Percentiles rank a stretch among this genome's conserved stretches.
These are phyloP conservation scores for Taxillus chinensis DNA, from an alignment of 164 flowering plant genomes.

Conservation along the genomic window DNA sequence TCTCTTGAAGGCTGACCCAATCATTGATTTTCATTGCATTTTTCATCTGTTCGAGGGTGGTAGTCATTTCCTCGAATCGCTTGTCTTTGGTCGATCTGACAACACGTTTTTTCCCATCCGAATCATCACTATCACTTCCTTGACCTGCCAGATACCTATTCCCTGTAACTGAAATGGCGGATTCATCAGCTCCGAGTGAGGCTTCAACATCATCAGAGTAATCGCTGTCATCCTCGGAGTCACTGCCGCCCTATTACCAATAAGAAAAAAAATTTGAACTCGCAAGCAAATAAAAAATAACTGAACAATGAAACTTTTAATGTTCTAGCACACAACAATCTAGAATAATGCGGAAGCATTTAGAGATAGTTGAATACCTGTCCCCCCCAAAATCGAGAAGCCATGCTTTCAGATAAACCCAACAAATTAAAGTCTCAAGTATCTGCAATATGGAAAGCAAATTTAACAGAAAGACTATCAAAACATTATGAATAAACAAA, in stretches of 20 bases:
- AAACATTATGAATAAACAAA: too few relatives aligned
- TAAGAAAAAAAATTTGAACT: not conserved
- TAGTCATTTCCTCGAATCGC: slow-evolving; percentile 3
- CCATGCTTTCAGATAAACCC: not conserved
- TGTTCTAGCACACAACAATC: too few relatives aligned
- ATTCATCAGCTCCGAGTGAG: slow-evolving; percentile 15
- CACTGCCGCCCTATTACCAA: slow-evolving; percentile 39
- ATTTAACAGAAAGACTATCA: too few relatives aligned
- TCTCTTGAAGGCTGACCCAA: slow-evolving; percentile 85
- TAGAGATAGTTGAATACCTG: not conserved
- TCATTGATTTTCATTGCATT: slow-evolving; percentile 93
- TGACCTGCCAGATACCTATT: not conserved
- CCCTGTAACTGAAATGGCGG: slow-evolving; percentile 20
- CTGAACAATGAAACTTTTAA: not conserved
- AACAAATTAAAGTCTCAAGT: not conserved
- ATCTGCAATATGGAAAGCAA: too few relatives aligned
- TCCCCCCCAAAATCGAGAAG: not conserved
- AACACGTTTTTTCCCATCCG: slow-evolving; percentile 54
- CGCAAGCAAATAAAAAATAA: not conserved
- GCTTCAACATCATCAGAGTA: slow-evolving; percentile 23
- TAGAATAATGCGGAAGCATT: not conserved
- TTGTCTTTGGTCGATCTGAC: slow-evolving; percentile 53
- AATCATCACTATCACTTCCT: slow-evolving; percentile 47
- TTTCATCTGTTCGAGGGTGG: slow-evolving; percentile 80
- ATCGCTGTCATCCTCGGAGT: slow-evolving; percentile 38